These are phyloP conservation scores for Casuarina glauca DNA, from an alignment of 306 rosid genomes.

Conservation along the genomic window DNA sequence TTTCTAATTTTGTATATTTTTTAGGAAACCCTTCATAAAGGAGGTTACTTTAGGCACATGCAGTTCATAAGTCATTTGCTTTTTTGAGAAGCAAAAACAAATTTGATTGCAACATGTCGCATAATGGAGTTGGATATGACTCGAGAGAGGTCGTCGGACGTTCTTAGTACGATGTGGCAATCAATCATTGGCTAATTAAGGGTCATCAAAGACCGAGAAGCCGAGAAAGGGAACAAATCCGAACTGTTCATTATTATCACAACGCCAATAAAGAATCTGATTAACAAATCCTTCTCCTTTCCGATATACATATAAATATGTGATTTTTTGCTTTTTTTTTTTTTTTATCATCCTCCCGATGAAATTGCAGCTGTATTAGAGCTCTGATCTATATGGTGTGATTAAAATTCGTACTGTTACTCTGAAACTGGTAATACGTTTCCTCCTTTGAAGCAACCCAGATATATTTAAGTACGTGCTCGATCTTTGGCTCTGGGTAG, in stretches of 20 bases:
- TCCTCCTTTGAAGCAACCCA: neutral
- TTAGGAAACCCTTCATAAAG: too few species aligned
- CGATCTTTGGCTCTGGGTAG: neutral
- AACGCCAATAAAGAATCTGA: conserved; percentile 2
- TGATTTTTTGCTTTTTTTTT: too few species aligned
- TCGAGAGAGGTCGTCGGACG: neutral
- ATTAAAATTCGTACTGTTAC: neutral
- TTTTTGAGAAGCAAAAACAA: neutral
- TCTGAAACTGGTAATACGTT: neutral
- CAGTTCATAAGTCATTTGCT: too few species aligned
- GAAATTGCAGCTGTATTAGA: neutral
- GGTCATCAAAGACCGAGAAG: neutral
- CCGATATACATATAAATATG: neutral
- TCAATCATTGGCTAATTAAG: conserved; percentile 30
- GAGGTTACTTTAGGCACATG: too few species aligned
- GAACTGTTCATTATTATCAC: conserved; percentile 5
- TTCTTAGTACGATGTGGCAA: neutral
- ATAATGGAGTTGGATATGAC: neutral
- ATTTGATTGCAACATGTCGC: conserved; percentile 7
- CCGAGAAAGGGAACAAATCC: neutral
- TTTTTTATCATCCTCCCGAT: too few species aligned
- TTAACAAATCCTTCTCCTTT: neutral
- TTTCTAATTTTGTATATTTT: too few species aligned
- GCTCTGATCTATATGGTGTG: neutral
- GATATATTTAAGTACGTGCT: neutral